phyloP scores from a whole-genome alignment of 805 yeast genomes.

The Torulaspora delbrueckii region DNA sequence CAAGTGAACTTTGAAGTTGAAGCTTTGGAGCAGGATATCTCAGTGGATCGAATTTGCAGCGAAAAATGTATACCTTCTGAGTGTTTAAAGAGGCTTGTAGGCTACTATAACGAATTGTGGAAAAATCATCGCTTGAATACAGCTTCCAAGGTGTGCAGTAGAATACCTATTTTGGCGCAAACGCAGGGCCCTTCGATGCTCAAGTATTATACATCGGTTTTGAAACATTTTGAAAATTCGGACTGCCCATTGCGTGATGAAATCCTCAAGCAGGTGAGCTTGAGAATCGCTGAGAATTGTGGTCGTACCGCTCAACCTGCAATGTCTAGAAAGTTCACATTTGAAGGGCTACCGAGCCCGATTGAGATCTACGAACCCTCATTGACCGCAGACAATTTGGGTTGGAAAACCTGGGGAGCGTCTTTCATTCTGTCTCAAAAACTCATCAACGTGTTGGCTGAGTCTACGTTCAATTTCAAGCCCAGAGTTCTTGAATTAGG shows the following conservation, averaged over 20 bases:
- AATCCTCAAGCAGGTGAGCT: conserved; percentile 54
- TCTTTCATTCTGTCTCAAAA: conserved; percentile 62
- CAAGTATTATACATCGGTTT: conserved; percentile 39
- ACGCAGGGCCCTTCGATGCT: conserved; percentile 46
- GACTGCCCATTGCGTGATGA: conserved; percentile 39
- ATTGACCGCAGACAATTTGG: conserved; percentile 78
- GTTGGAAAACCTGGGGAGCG: conserved; percentile 96
- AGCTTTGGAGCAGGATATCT: not conserved
- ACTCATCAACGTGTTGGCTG: conserved; percentile 34
- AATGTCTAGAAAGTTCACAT: conserved; percentile 52
- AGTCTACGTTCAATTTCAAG: conserved; percentile 5
- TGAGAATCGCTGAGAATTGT: conserved; percentile 70
- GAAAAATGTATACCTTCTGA: conserved; percentile 34
- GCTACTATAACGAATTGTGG: conserved; percentile 44
- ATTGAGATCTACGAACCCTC: conserved; percentile 69
- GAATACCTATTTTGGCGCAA: conserved; percentile 37
- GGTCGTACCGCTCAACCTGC: conserved; percentile 83
- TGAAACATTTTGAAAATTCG: conserved; percentile 28
- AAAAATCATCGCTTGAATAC: conserved; percentile 27
- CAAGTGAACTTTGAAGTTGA: conserved; percentile 29
- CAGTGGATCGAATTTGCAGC: conserved; percentile 24
- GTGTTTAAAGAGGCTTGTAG: conserved; percentile 30
- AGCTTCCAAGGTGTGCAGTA: conserved; percentile 30
- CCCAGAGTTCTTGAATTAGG: conserved; percentile 68
- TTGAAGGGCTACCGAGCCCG: conserved; percentile 36